phyloP scores from a whole-genome alignment of 2,329 filamentous ascomycete genomes.

The Didymella keratinophila region DNA sequence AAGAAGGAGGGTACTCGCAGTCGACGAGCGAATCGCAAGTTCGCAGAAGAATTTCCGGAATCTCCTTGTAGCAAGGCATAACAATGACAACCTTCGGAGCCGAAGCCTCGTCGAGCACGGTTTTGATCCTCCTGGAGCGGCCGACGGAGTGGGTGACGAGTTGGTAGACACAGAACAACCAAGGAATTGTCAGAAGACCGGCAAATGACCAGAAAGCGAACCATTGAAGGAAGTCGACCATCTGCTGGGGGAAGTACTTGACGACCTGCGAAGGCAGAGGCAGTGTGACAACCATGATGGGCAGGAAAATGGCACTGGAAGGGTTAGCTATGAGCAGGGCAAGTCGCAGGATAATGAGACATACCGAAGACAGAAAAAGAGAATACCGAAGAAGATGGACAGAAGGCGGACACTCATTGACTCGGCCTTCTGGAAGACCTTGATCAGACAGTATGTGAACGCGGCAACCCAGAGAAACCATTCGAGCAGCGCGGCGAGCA shows the following conservation, averaged over 20 bases:
- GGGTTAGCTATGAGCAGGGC: slow-evolving; percentile 26
- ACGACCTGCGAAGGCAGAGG: slow-evolving; percentile 79
- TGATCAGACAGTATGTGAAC: slow-evolving; percentile 88
- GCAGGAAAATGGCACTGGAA: slow-evolving; percentile 79
- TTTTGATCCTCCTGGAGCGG: slow-evolving; percentile 80
- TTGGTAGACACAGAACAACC: slow-evolving; percentile 92
- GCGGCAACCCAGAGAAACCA: slow-evolving; percentile 96
- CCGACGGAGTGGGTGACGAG: slow-evolving; percentile 88
- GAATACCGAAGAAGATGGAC: slow-evolving; percentile 74
- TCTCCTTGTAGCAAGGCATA: slow-evolving; percentile 96
- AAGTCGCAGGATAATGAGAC: slow-evolving; percentile 21
- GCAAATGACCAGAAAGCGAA: slow-evolving; percentile 96
- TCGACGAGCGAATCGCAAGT: slow-evolving; percentile 92
- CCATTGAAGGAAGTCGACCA: slow-evolving; percentile 83
- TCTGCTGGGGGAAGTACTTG: slow-evolving; percentile 71
- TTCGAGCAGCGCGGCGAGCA: slow-evolving; percentile 85
- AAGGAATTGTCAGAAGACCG: slow-evolving; percentile 82
- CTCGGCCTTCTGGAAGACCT: slow-evolving; percentile 89
- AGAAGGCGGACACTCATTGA: slow-evolving; percentile 83
- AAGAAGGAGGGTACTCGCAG: slow-evolving; percentile 90
- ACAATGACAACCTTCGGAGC: slow-evolving; percentile 95
- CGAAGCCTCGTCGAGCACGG: slow-evolving; percentile 80
- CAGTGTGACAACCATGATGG: slow-evolving; percentile 92
- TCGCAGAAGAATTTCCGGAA: slow-evolving; percentile 81
- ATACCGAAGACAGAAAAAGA: slow-evolving; percentile 80